Evolutionary conservation across 805 yeast genomes (phyloP), one percentile per base, ranked within the genome.

Genomic region (Monosporozyma aerobia): DNA sequence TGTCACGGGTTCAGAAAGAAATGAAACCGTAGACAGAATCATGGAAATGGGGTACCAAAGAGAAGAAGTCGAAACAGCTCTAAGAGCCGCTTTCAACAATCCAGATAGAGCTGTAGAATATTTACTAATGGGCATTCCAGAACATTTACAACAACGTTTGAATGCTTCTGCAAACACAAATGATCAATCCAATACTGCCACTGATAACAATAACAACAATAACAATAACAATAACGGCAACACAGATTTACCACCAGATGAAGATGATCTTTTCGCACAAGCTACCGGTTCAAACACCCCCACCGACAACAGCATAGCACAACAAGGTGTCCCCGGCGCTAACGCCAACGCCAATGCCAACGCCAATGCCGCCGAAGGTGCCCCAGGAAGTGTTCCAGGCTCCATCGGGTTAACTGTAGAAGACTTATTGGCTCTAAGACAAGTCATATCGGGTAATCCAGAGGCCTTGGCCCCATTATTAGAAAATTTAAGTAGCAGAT

Each of bases 51-150:
- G 99, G 8, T 94, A 90, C 65, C 88, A 85, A 50, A 82, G 95
- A 61, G 78, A 81, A 16, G 87, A 88, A 65, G 97, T 89, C 27
- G 95, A 88, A 70, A 79, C 82, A 47, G 99, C 99, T 0, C 73
- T 94, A 67, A 82, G 95, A 61, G 96, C 96, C 14, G 98, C 99
- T 1, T 94, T 82, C 73, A 92, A 92, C 72, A 90, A 94, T 70
- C 98, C 99, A 22, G 98, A 92, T 67, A 82, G 99, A 63, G 99
- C 99, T 0, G 98, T 94, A 13, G 99, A 94, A 68, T 90, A 92
- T 68, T 75, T 94, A 49, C 73, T 94, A 58, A 88, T 90, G 47
- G 98, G 97, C 2, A 80, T 92, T 45, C 96, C 97, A 23, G 48
- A 84, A 62, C 67, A 73, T 32, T 68, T 79, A 56, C 65, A 60